Evolutionary conservation across 495 filamentous ascomycete species (phyloP).

Genomic region (Penicillium ochrochloron): DNA sequence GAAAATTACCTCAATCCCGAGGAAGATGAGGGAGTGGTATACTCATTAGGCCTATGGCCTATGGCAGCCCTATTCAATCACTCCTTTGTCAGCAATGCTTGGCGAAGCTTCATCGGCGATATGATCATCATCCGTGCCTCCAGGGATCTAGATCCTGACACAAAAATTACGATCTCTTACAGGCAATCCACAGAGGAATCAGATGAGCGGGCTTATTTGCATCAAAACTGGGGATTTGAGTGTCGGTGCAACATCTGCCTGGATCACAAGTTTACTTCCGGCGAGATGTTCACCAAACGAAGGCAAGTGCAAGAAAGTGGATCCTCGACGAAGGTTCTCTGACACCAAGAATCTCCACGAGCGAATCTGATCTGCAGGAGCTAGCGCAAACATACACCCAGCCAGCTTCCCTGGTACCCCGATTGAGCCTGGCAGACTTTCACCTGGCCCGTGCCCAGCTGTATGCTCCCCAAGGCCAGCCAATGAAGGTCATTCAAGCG

Average conservation of each 20-base stretch:
- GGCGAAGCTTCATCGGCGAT: too few species aligned
- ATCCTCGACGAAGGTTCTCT: background rate
- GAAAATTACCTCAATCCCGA: background rate
- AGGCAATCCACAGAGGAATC: background rate
- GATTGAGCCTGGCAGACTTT: background rate
- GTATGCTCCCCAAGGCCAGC: background rate
- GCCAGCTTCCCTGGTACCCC: background rate
- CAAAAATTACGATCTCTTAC: background rate
- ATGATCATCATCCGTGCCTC: background rate
- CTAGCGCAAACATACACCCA: background rate
- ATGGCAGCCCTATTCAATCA: background rate
- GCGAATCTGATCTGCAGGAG: background rate
- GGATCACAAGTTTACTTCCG: background rate
- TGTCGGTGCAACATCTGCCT: background rate
- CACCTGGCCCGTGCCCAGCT: background rate
- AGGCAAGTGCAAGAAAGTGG: background rate
- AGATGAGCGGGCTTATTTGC: background rate
- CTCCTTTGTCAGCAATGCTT: background rate
- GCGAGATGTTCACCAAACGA: background rate
- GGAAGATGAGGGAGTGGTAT: background rate
- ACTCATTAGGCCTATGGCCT: background rate
- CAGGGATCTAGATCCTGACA: background rate
- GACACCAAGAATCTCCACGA: background rate
- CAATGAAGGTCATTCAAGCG: slow-evolving; percentile 23
- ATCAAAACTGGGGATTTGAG: background rate